Conservation (phyloP, 805 yeast genomes). For the Blastobotrys peoriensis region DNA sequence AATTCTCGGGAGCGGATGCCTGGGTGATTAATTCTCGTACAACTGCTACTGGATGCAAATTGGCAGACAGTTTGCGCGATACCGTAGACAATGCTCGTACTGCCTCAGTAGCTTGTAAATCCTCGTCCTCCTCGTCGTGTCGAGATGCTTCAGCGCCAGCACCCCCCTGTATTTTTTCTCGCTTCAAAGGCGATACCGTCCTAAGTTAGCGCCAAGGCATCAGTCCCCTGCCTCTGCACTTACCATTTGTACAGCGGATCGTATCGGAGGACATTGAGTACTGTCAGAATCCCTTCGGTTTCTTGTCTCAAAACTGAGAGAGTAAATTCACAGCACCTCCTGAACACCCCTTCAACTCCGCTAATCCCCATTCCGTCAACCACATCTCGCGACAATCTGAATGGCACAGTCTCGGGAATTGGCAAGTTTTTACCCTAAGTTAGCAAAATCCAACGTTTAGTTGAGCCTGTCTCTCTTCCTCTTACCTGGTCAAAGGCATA, state of each 20-base stretch:
- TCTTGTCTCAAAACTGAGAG: slow-evolving; percentile 60
- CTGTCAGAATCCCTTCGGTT: slow-evolving; percentile 65
- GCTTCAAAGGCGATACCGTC: slow-evolving; percentile 67
- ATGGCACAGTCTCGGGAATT: slow-evolving; percentile 92
- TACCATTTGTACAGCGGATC: slow-evolving; percentile 91
- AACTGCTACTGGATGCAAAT: slow-evolving; percentile 74
- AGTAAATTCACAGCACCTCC: slow-evolving; percentile 66
- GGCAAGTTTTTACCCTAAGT: slow-evolving; percentile 57
- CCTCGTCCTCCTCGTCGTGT: slow-evolving; percentile 35
- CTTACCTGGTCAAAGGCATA: slow-evolving; percentile 81
- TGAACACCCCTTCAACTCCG: slow-evolving; percentile 76
- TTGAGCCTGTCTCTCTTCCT: background rate
- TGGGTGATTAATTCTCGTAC: slow-evolving; percentile 75
- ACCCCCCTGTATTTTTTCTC: slow-evolving; percentile 45
- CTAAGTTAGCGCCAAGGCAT: slow-evolving; percentile 11
- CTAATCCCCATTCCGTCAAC: slow-evolving; percentile 89
- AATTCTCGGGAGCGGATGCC: slow-evolving; percentile 61
- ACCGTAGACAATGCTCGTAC: slow-evolving; percentile 72
- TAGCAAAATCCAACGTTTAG: no score
- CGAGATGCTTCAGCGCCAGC: slow-evolving; percentile 13
- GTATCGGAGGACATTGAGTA: slow-evolving; percentile 78
- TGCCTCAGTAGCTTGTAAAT: slow-evolving; percentile 48
- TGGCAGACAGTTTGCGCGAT: slow-evolving; percentile 61
- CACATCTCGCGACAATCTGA: slow-evolving; percentile 81
- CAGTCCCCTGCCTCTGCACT: slow-evolving; percentile 3